Evolutionary conservation across 306 rosid genomes (phyloP), one percentile per base, ranked within the genome.

Genomic region (Malus orientalis): DNA sequence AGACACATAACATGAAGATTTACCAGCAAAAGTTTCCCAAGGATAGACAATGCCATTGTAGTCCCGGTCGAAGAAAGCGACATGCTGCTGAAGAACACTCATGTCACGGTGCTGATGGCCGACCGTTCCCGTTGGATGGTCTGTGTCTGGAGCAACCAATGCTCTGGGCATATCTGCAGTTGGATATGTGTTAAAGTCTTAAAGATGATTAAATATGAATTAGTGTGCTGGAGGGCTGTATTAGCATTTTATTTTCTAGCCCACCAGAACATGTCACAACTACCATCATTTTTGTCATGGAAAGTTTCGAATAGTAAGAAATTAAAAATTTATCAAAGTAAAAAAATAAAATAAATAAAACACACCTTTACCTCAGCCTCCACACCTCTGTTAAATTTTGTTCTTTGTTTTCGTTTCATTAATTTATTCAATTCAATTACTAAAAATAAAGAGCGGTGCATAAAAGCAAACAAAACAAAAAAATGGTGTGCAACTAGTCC

Each of bases 31-130:
- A 54, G 96, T 95, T 80, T 95, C 97, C 97, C 96, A 95, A 12
- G 97, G 98, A 72, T 92, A 95, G 75, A 92, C 22, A 61, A 92
- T 87, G 42, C 97, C 98, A 57, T 92, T 79, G 76, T 84, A 88
- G 69, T 92, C 96, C 67, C 58, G 87, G 88, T 95, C 97, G 74
- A 95, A 92, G 54, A 92, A 92, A 6, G 96, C 87, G 19, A 77
- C 81, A 40, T 92, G 98, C 70, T 95, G 97, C 82, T 92, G 96
- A 78, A 95, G 95, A 82, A 95, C 96, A 74, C 76, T 81, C 87
- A 95, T 5, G 74, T 88, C 81, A 74, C 78, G 19, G 78, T 86
- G 88, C n/a, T 18, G 81, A 79, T 88, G 87, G 9, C 88, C 91
- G 5, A 78, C 68, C 71, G 97, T 92, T 81, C 97, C 98, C 7